These are phyloP conservation scores for Dryas drummondii DNA, from an alignment of 306 rosid species.

Conservation along the genomic window DNA sequence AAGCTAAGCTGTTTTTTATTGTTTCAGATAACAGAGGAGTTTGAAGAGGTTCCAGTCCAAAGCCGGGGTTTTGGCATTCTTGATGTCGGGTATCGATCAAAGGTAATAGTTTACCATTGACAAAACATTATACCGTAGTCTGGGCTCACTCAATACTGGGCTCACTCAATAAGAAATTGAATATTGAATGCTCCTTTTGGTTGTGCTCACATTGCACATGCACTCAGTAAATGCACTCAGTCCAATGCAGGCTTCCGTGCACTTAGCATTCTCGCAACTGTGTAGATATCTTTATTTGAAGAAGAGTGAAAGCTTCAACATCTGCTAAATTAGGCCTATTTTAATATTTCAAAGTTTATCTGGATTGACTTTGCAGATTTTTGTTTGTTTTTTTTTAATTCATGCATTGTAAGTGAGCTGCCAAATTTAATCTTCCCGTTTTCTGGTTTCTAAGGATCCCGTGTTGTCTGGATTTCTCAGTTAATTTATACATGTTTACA, in stretches of 20 bases:
- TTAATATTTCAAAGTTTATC: background rate
- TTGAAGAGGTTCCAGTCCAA: slow-evolving; percentile 93
- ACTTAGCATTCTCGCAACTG: background rate
- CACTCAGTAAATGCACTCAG: too few relatives aligned
- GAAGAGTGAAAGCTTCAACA: background rate
- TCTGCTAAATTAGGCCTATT: background rate
- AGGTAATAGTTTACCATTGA: slow-evolving; percentile 39
- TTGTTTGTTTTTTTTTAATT: background rate
- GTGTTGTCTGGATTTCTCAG: background rate
- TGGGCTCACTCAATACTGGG: too few relatives aligned
- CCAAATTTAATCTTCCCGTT: background rate
- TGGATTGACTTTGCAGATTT: background rate
- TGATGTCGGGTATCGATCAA: slow-evolving; percentile 92
- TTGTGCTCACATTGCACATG: too few relatives aligned
- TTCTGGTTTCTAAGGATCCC: background rate
- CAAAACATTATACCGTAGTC: too few relatives aligned
- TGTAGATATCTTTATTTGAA: background rate
- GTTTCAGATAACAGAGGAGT: slow-evolving; percentile 84
- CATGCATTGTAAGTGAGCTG: background rate
- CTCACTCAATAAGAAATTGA: too few relatives aligned
- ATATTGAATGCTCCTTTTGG: too few relatives aligned
- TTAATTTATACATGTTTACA: background rate
- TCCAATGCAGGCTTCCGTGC: background rate
- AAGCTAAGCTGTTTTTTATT: slow-evolving; percentile 18
- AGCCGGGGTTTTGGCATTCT: slow-evolving; percentile 98